Evolutionary conservation across 495 filamentous ascomycete species (phyloP).

Genomic region (Xylaria palmicola): DNA sequence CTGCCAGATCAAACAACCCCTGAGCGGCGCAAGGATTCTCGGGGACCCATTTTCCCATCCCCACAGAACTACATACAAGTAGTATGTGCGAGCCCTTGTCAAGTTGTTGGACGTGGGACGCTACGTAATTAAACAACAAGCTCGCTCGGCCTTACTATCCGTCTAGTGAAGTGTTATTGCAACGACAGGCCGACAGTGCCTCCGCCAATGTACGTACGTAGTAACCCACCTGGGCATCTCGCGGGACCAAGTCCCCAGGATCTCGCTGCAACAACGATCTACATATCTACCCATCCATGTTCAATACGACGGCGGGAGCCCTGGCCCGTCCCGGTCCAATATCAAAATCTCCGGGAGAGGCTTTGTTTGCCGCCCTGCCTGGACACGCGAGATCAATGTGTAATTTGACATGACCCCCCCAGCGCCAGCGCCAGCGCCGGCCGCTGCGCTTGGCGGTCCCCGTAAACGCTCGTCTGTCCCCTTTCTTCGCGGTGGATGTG

Average conservation of each 20-base stretch:
- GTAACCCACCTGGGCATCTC: too few relatives aligned
- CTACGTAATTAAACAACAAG: slow-evolving; percentile 8
- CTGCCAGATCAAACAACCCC: slow-evolving; percentile 11
- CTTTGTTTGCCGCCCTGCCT: slow-evolving; percentile 8
- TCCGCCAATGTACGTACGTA: too few relatives aligned
- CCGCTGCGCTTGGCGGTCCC: background rate
- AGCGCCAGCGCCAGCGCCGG: background rate
- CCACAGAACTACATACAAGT: background rate
- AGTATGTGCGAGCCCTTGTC: background rate
- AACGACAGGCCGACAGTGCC: background rate
- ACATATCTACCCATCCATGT: background rate
- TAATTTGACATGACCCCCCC: background rate
- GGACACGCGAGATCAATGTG: background rate
- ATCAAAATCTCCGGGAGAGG: slow-evolving; percentile 4
- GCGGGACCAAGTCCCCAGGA: background rate
- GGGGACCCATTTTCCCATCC: slow-evolving; percentile 9
- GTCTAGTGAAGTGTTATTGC: background rate
- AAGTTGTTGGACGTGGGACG: slow-evolving; percentile 1
- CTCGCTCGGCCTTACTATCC: background rate
- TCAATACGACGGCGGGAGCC: background rate
- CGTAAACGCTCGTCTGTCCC: background rate
- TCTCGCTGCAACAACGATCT: background rate
- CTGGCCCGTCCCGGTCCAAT: background rate
- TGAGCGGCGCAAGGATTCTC: slow-evolving; percentile 11
- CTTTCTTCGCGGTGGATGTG: background rate